Conservation (phyloP, 106 monocot genomes). For the Platanthera guangdongensis region DNA sequence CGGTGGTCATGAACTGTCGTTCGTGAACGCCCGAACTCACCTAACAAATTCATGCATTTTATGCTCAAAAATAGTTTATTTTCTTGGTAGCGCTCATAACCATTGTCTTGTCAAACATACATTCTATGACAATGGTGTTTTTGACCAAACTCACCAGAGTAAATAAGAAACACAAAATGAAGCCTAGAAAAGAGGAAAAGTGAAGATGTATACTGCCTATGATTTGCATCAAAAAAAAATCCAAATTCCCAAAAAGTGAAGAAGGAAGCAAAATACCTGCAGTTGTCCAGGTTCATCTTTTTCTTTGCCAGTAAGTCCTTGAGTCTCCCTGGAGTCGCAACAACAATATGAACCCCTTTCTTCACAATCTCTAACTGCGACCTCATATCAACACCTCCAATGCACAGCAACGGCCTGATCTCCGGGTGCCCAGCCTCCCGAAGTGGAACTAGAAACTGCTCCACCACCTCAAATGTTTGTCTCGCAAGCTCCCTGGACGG, state of each 20-base stretch:
- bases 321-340: slow-evolving; percentile 90
- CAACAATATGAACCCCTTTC: slow-evolving; percentile 92
- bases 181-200: too few species aligned
- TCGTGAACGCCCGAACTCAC: too few species aligned
- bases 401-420: slow-evolving; percentile 71
- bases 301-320: slow-evolving; percentile 97
- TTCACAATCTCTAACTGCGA: slow-evolving; percentile 85
- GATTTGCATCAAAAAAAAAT: neutral
- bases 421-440: slow-evolving; percentile 77
- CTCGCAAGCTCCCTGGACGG: slow-evolving; percentile 89
- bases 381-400: slow-evolving; percentile 94
- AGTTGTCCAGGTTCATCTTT: slow-evolving; percentile 92
- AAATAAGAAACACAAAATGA: too few species aligned
- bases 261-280: slow-evolving; percentile 45
- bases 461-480: slow-evolving; percentile 84
- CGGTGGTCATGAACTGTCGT: too few species aligned
- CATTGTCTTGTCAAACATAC: too few species aligned
- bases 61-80: too few species aligned
- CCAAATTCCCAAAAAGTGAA: neutral
- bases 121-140: too few species aligned
- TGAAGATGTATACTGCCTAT: too few species aligned
- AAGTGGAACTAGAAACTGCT: slow-evolving; percentile 58
- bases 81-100: too few species aligned
- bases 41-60: too few species aligned
- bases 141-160: too few species aligned